A percentile compares a stretch with the other conserved stretches of the same genome.
Conservation (phyloP, 108 stramenopile species). For the Cyclotella sp. region DNA sequence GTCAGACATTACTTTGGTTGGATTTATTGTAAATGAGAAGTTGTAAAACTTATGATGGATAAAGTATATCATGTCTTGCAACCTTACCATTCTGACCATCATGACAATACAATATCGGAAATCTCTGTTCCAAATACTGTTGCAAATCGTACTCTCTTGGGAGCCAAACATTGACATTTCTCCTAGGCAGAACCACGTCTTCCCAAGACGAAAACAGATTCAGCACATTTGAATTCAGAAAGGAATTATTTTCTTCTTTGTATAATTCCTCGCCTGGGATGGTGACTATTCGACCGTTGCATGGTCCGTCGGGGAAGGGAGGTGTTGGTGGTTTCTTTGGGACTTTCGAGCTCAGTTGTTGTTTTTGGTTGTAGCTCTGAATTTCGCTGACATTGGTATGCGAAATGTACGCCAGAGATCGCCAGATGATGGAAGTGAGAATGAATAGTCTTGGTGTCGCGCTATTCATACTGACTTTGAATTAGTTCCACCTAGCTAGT, state of each 20-base stretch:
- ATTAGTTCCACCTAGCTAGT: no score
- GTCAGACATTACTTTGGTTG: slow-evolving; percentile 43
- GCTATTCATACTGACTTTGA: no score
- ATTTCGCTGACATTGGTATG: background rate
- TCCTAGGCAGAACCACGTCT: slow-evolving; percentile 46
- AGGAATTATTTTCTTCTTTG: slow-evolving; percentile 47
- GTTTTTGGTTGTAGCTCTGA: background rate
- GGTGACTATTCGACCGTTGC: slow-evolving; percentile 53
- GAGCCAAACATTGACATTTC: slow-evolving; percentile 70
- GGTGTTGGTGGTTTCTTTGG: slow-evolving; percentile 31
- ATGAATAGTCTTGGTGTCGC: no score
- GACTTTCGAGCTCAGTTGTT: background rate
- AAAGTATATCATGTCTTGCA: background rate
- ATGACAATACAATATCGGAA: slow-evolving; percentile 69
- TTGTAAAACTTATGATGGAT: background rate
- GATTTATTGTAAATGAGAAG: background rate
- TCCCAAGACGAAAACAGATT: slow-evolving; percentile 41
- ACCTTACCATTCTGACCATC: slow-evolving; percentile 74
- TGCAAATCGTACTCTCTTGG: slow-evolving; percentile 60
- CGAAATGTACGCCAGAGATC: background rate
- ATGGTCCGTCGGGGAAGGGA: slow-evolving; percentile 69
- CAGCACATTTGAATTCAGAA: slow-evolving; percentile 30
- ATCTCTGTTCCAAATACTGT: slow-evolving; percentile 15
- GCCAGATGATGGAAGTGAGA: no score
- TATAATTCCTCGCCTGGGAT: slow-evolving; percentile 52